Conservation (phyloP, 1,284 basidiomycete species). For the Agroathelia rolfsii region DNA sequence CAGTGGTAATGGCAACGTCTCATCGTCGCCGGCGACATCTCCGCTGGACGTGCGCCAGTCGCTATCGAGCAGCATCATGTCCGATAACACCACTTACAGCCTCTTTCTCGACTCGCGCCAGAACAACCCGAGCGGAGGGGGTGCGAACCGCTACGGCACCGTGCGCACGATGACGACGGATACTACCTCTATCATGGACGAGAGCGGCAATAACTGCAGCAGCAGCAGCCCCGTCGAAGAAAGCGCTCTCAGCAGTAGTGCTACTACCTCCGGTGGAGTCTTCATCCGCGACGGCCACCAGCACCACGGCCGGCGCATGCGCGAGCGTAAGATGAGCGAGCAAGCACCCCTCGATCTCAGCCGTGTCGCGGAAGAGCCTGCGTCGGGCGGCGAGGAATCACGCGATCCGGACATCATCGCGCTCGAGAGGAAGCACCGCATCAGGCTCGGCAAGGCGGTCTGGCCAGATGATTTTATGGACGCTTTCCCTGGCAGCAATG, state of each 20-base stretch:
- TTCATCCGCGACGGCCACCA: conserved; percentile 13
- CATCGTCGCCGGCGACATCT: no score
- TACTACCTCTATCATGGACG: conserved; percentile 49
- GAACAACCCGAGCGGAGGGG: conserved; percentile 24
- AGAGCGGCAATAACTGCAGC: no score
- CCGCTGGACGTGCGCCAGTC: no score
- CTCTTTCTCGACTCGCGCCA: conserved; percentile 43
- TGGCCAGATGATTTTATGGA: conserved; percentile 76
- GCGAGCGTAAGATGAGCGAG: conserved; percentile 57
- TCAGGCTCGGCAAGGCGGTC: conserved; percentile 66
- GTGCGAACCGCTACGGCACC: conserved; percentile 60
- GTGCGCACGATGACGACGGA: conserved; percentile 71
- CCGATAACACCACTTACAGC: conserved; percentile 52
- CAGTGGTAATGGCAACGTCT: no score
- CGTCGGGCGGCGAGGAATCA: conserved; percentile 44
- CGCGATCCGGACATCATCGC: conserved; percentile 20
- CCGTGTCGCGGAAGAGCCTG: conserved; percentile 61
- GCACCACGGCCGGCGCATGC: conserved; percentile 20
- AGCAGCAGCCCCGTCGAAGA: conserved; percentile 58
- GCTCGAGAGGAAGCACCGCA: conserved; percentile 17
- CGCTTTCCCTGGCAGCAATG: no score
- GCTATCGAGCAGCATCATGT: conserved; percentile 33
- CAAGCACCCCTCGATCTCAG: conserved; percentile 47
- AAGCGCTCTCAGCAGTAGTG: conserved; percentile 47
- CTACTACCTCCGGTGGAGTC: conserved; percentile 31